A percentile compares a stretch with the other conserved stretches of the same genome.
Evolutionary conservation across 495 filamentous ascomycete genomes (phyloP).

Genomic region (Rhizodiscina lignyota): DNA sequence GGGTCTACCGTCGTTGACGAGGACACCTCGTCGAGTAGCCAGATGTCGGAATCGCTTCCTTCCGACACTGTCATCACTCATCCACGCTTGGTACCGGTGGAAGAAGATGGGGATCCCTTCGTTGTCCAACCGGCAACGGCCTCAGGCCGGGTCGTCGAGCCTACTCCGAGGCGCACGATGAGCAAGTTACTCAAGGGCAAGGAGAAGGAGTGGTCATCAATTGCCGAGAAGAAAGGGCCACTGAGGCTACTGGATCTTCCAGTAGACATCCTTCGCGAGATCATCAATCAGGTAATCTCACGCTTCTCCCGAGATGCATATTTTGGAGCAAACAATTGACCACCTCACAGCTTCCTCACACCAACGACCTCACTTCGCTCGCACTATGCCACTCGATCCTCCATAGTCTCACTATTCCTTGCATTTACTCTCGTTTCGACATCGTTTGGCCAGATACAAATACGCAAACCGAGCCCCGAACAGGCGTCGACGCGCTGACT

Average conservation of each 20-base stretch:
- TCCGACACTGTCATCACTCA: no score
- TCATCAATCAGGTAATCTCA: constrained; percentile 64
- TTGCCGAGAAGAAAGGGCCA: constrained; percentile 18
- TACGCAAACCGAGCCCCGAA: constrained; percentile 43
- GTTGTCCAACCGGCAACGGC: no score
- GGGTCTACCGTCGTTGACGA: no score
- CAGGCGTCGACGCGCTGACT: constrained; percentile 78
- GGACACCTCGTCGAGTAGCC: no score
- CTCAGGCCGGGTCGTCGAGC: no score
- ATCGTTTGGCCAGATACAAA: constrained; percentile 81
- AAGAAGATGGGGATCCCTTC: no score
- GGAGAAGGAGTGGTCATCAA: constrained; percentile 12
- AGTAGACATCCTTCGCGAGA: constrained; percentile 70
- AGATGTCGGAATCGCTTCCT: no score
- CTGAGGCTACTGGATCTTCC: constrained; percentile 60
- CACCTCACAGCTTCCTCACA: constrained; percentile 53
- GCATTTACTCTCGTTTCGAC: constrained; percentile 86
- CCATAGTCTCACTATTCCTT: constrained; percentile 61
- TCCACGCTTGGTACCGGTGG: no score
- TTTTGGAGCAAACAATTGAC: background rate
- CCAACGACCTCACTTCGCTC: constrained; percentile 72
- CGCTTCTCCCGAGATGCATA: background rate
- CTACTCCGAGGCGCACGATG: no score
- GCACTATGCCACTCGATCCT: constrained; percentile 75
- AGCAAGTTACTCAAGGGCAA: constrained; percentile 17